Percentiles rank a stretch among this genome's conserved stretches.
Conservation (phyloP, 163 green algal genomes). For the Volvox carteri region DNA sequence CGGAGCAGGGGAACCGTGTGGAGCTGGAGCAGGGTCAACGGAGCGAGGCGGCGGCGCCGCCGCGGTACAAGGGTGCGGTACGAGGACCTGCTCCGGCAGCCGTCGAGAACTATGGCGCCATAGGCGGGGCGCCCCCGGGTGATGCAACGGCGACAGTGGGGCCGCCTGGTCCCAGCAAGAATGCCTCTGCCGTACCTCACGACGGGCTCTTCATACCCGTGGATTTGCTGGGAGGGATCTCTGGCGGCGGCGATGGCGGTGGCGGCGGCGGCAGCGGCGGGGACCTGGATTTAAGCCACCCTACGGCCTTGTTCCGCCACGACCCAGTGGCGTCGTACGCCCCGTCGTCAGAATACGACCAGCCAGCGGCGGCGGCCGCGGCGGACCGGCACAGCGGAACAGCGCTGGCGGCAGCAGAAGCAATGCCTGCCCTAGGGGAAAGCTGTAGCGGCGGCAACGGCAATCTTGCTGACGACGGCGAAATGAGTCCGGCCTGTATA, state of each 20-base stretch:
- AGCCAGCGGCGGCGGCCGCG: neutral
- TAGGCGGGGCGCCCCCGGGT: too few relatives aligned
- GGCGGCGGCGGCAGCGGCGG: slow-evolving; percentile 13
- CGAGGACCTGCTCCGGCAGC: too few relatives aligned
- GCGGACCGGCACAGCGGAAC: neutral
- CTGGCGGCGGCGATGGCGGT: slow-evolving; percentile 1
- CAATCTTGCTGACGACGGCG: too few relatives aligned
- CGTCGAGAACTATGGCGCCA: too few relatives aligned
- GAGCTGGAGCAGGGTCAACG: too few relatives aligned
- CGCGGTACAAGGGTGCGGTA: too few relatives aligned
- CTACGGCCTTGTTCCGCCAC: neutral
- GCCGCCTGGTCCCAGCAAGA: neutral
- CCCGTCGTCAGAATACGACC: neutral
- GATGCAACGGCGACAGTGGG: neutral
- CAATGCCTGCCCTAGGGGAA: neutral
- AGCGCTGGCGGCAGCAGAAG: neutral
- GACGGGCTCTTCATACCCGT: slow-evolving; percentile 36
- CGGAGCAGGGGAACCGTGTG: too few relatives aligned
- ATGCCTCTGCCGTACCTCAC: neutral
- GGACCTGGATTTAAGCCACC: neutral
- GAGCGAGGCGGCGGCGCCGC: too few relatives aligned
- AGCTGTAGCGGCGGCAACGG: slow-evolving; percentile 42
- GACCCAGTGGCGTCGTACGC: neutral
- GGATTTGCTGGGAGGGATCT: neutral
- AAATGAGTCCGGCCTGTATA: too few relatives aligned